A percentile compares a stretch with the other conserved stretches of the same genome.
Conservation (phyloP, 2,329 filamentous ascomycete species). For the Macrophomina pseudophaseolina region DNA sequence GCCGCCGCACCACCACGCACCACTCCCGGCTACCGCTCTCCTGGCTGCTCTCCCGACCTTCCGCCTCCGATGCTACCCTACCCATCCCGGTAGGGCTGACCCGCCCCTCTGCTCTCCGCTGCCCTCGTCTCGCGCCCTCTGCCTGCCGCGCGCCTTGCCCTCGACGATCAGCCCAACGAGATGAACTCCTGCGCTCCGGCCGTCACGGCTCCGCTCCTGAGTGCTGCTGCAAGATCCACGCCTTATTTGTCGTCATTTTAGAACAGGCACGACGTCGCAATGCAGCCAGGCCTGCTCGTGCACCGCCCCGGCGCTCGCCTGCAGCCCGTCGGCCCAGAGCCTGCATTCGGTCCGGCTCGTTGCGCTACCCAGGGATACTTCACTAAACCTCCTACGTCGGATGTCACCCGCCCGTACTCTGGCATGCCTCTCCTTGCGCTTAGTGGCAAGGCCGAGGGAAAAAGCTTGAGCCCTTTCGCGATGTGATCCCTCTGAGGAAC, state of each 20-base stretch:
- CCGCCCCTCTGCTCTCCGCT: background rate
- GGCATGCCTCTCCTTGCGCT: background rate
- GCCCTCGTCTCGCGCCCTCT: background rate
- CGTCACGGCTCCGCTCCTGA: background rate
- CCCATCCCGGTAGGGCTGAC: background rate
- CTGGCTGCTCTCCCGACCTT: background rate
- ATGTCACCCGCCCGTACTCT: background rate
- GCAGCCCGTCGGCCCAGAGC: background rate
- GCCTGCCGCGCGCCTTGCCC: too few species aligned
- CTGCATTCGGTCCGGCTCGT: conserved; percentile 16
- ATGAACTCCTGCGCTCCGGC: too few species aligned
- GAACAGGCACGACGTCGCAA: background rate
- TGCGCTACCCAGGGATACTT: background rate
- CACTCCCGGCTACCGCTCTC: background rate
- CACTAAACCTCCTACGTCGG: conserved; percentile 12
- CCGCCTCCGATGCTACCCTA: background rate
- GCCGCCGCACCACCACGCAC: background rate
- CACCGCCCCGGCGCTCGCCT: conserved; percentile 1
- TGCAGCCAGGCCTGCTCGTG: conserved; percentile 4
- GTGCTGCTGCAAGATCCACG: background rate
- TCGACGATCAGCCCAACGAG: too few species aligned
- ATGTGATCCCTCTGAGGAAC: background rate
- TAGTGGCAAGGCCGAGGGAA: background rate
- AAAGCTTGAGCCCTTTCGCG: background rate
- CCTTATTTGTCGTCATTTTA: background rate